phyloP scores from a whole-genome alignment of 257 asterid species.

The Solanum tacnaense region DNA sequence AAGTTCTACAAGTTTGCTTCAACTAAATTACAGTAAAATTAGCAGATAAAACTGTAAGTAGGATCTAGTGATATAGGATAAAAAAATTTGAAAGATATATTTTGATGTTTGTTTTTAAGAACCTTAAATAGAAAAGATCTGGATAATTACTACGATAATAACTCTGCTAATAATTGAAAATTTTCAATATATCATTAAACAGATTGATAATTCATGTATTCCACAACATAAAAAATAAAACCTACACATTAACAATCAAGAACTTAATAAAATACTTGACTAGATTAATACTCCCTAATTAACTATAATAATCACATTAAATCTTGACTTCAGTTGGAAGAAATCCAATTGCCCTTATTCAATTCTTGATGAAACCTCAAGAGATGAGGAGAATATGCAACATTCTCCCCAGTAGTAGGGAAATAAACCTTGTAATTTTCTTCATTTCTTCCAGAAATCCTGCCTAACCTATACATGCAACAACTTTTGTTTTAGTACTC shows the following conservation, averaged over 20 bases:
- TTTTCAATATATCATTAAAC: neutral
- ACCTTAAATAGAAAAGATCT: neutral
- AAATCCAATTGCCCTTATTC: conserved; percentile 4
- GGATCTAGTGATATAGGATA: neutral
- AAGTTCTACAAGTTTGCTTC: no score
- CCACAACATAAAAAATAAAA: neutral
- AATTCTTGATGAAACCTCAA: conserved; percentile 12
- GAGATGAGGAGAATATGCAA: neutral
- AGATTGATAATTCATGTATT: neutral
- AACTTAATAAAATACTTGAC: neutral
- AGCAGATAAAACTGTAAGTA: no score
- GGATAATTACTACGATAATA: neutral
- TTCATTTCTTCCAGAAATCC: neutral
- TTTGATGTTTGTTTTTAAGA: neutral
- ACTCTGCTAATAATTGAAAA: neutral
- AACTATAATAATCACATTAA: neutral
- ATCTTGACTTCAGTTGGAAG: neutral
- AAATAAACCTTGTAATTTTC: neutral
- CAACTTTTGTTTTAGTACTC: neutral
- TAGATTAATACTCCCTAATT: neutral
- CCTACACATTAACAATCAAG: neutral
- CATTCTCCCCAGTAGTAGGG: conserved; percentile 5
- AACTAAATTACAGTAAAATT: no score
- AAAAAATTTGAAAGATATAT: neutral
- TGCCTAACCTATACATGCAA: neutral